Percentiles rank a stretch among this genome's conserved stretches.
These are phyloP conservation scores for Ceratocystiopsis sp. DNA, from an alignment of 2,329 filamentous ascomycete species.

Conservation along the genomic window DNA sequence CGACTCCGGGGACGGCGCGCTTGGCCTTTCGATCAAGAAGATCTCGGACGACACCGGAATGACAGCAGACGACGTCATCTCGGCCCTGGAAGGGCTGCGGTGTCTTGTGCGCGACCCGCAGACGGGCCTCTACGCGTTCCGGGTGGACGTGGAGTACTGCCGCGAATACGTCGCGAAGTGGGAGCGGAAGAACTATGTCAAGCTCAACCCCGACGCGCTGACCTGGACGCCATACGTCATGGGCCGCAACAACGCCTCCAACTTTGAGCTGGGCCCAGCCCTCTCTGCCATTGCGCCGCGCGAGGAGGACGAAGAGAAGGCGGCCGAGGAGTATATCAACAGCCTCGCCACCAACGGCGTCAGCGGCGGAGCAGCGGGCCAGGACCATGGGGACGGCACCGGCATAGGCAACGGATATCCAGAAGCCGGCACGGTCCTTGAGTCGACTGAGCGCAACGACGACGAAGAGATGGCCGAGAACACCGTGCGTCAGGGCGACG, in stretches of 20 bases:
- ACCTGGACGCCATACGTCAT: constrained; percentile 97
- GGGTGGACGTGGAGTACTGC: constrained; percentile 74
- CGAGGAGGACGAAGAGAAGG: constrained; percentile 39
- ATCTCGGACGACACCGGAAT: constrained; percentile 86
- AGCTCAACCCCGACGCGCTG: constrained; percentile 60
- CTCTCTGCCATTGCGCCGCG: constrained; percentile 77
- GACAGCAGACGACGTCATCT: constrained; percentile 91
- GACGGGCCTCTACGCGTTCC: constrained; percentile 76
- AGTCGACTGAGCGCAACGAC: constrained; percentile 10
- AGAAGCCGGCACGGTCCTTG: constrained; percentile 5
- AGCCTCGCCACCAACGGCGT: constrained; percentile 15
- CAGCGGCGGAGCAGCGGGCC: neutral
- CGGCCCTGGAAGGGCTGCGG: constrained; percentile 75
- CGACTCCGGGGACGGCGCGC: constrained; percentile 21
- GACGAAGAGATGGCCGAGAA: neutral
- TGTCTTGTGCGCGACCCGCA: constrained; percentile 80
- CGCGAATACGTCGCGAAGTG: constrained; percentile 76
- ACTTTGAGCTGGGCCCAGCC: constrained; percentile 66
- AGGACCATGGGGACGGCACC: neutral
- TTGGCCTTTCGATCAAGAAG: constrained; percentile 41
- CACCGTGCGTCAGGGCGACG: too few species aligned
- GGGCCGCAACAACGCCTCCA: constrained; percentile 67
- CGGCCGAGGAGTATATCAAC: constrained; percentile 16
- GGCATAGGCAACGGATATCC: constrained; percentile 7
- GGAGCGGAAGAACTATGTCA: constrained; percentile 76